Percentiles rank a stretch among this genome's conserved stretches.
Conservation (phyloP, 2,329 filamentous ascomycete genomes). For the Claviceps africana region DNA sequence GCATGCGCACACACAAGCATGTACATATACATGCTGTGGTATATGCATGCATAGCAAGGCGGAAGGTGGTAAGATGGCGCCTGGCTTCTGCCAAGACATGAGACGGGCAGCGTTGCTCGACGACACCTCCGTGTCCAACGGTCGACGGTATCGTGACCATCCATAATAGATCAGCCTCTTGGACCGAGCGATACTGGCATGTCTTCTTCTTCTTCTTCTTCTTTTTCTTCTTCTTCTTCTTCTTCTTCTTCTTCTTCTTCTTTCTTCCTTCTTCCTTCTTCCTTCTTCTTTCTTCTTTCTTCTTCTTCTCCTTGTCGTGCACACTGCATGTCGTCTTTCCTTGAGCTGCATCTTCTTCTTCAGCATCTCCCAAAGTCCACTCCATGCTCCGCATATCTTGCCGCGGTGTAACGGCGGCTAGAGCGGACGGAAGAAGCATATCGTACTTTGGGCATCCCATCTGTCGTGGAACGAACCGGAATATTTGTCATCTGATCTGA, state of each 20-base stretch:
- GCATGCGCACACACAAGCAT: too few relatives aligned
- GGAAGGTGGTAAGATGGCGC: neutral
- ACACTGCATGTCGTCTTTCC: neutral
- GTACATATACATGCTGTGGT: too few relatives aligned
- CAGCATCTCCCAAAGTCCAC: neutral
- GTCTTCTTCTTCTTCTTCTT: neutral
- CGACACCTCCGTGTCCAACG: neutral
- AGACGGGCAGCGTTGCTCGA: neutral
- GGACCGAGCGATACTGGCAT: neutral
- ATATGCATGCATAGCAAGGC: too few relatives aligned
- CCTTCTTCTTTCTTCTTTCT: neutral
- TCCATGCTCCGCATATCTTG: neutral
- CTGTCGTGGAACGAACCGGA: slow-evolving; percentile 1
- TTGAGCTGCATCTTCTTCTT: neutral
- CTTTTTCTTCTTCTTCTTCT: too few relatives aligned
- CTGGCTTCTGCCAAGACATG: neutral
- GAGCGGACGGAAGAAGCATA: neutral
- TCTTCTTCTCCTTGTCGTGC: neutral
- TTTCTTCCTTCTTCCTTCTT: neutral
- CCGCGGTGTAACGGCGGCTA: slow-evolving; percentile 4
- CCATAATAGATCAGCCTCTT: neutral
- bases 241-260: too few relatives aligned
- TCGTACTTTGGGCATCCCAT: neutral
- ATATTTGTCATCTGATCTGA: neutral
- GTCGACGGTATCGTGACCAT: neutral